Percentiles rank a stretch among this genome's conserved stretches.
Conservation (phyloP, 805 yeast species). For the Kodamaea restingae region DNA sequence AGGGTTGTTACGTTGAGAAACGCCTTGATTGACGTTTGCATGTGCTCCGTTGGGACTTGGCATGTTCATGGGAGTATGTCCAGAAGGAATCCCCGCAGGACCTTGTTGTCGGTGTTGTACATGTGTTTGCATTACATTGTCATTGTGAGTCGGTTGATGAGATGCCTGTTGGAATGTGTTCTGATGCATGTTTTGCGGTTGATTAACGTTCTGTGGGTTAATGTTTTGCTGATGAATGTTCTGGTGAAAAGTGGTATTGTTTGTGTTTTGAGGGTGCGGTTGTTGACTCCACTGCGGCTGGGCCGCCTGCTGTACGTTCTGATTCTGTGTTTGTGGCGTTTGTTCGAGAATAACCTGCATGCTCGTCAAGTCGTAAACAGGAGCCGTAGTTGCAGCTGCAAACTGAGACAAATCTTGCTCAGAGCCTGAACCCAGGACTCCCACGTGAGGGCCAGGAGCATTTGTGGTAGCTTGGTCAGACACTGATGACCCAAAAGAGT, state of each 20-base stretch:
- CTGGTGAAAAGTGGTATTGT: not conserved
- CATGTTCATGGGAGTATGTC: not conserved
- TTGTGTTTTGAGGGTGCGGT: not conserved
- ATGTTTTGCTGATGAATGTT: not conserved
- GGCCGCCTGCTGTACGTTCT: not conserved
- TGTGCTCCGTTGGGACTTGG: not conserved
- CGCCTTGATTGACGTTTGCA: not conserved
- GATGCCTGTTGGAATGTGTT: not conserved
- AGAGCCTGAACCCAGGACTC: not conserved
- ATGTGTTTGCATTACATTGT: not conserved
- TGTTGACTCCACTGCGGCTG: too few species aligned
- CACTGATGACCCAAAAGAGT: too few species aligned
- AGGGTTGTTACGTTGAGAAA: not conserved
- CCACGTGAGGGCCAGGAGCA: not conserved
- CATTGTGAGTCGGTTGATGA: constrained; percentile 3
- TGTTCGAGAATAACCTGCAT: constrained; percentile 4
- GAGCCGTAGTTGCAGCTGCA: constrained; percentile 3
- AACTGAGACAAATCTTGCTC: constrained; percentile 3
- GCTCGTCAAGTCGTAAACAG: constrained; percentile 7
- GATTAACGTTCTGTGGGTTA: not conserved
- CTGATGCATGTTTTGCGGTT: not conserved
- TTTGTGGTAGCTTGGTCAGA: too few species aligned
- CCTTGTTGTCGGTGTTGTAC: not conserved
- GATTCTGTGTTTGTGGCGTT: not conserved
- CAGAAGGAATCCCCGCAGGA: not conserved